Evolutionary conservation across 805 yeast species (phyloP).

Genomic region (Cyberlindnera mycetangii): DNA sequence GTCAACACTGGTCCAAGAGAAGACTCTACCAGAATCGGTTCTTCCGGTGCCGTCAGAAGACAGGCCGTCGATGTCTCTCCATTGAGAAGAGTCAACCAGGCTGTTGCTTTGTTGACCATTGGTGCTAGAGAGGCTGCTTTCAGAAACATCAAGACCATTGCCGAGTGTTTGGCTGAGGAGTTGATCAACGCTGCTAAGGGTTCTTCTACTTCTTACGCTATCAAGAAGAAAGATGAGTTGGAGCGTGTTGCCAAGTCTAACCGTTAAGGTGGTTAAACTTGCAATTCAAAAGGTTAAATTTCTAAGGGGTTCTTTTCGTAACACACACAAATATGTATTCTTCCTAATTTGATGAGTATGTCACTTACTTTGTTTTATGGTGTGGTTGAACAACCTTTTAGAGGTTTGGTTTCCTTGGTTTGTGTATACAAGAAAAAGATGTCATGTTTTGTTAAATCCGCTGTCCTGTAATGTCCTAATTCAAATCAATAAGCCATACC

Average conservation of each 20-base stretch:
- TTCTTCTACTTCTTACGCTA: constrained; percentile 99
- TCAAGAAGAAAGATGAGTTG: constrained; percentile 99
- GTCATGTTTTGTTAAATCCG: constrained; percentile 13
- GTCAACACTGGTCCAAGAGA: constrained; percentile 99
- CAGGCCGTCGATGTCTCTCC: constrained; percentile 99
- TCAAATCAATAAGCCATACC: too few species aligned
- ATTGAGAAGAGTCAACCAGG: constrained; percentile 99
- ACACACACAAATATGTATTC: constrained; percentile 23
- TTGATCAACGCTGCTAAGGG: constrained; percentile 99
- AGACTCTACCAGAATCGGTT: constrained; percentile 99
- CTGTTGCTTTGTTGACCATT: constrained; percentile 94
- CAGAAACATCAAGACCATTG: constrained; percentile 99
- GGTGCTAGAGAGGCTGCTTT: constrained; percentile 99
- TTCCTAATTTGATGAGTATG: constrained; percentile 13
- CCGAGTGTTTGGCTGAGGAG: constrained; percentile 99
- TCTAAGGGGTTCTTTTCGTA: constrained; percentile 16
- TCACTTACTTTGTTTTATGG: not conserved
- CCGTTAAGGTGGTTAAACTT: constrained; percentile 66
- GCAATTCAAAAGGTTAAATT: constrained; percentile 13
- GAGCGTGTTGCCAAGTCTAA: constrained; percentile 99
- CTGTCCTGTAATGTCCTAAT: too few species aligned
- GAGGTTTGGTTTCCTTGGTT: constrained; percentile 4
- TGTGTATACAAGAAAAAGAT: constrained; percentile 15
- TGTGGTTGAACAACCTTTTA: not conserved
- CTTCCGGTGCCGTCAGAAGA: constrained; percentile 99